These are phyloP conservation scores for Cenococcum geophilum DNA, from an alignment of 495 filamentous ascomycete species.

Conservation along the genomic window DNA sequence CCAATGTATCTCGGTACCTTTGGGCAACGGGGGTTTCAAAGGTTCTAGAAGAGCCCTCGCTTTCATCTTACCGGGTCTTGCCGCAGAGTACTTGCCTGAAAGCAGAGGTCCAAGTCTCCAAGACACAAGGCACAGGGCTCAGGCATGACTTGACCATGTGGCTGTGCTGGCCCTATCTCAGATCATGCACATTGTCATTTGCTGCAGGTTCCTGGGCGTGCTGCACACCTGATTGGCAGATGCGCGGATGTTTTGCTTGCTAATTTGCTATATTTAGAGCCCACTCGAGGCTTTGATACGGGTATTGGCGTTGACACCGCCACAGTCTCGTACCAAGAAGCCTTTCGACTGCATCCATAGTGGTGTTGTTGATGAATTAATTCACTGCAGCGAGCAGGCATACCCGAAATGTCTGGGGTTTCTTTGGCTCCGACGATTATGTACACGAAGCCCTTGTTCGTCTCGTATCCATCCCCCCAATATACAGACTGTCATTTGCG, in stretches of 20 bases:
- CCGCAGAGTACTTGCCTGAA: not conserved
- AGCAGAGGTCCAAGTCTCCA: not conserved
- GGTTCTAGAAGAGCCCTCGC: not conserved
- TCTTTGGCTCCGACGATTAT: not conserved
- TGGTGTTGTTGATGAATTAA: constrained; percentile 16
- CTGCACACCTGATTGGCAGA: constrained; percentile 10
- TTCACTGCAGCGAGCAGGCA: constrained; percentile 6
- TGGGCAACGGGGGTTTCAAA: not conserved
- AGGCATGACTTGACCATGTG: constrained; percentile 14
- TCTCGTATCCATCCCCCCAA: not conserved
- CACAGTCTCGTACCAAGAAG: constrained; percentile 9
- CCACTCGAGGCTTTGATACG: constrained; percentile 23
- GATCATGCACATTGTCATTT: constrained; percentile 21
- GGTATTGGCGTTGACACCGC: constrained; percentile 11
- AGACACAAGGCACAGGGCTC: not conserved
- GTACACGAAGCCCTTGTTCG: constrained; percentile 1
- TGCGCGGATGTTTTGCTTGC: constrained; percentile 5
- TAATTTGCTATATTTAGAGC: constrained; percentile 19
- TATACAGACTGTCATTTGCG: not conserved
- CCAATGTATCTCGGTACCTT: constrained; percentile 9
- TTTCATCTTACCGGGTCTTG: not conserved
- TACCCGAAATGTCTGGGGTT: constrained; percentile 1
- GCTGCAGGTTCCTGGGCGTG: constrained; percentile 13
- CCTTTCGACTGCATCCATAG: not conserved
- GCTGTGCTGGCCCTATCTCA: constrained; percentile 24